Evolutionary conservation across 1,284 basidiomycete species (phyloP), one percentile per base, ranked within the genome.

Genomic region (Microbotryum scabiosae): DNA sequence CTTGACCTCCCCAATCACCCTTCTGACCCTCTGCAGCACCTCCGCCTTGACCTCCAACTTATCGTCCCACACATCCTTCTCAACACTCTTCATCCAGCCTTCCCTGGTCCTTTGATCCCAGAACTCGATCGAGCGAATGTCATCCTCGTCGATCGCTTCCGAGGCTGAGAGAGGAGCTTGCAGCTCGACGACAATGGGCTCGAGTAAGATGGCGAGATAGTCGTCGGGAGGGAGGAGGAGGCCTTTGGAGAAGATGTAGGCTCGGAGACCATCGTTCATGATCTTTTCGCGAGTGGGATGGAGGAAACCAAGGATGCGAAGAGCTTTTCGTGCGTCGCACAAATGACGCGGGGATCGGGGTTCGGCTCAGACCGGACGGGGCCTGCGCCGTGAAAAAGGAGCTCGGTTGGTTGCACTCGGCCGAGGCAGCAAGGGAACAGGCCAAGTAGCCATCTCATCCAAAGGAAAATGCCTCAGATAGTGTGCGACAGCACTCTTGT

Each of bases 121-220:
- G 25, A 62, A 62, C 30, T 61, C 60, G 51, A 61, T 36, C 9
- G 53, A 57, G 50, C 36, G 51, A 32, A 56, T 48, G 20, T 28
- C 21, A 21, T 23, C 26, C 47, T 49, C 47, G 16, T 49, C 21
- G 47, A 23, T 49, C 47, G 23, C 28, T 51, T 50, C 48, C 5
- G 47, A 48, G 41, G 23, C 6, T 4, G 30, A 5, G 43, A 58
- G 44, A 23, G 51, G 45, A 50, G 57, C 8, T 45, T 44, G 20
- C 23, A 53, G 32, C 25, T 50, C 48, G 25, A 16, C 21, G 8
- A 23, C 48, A 23, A 50, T 20, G 23, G 51, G 23, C 2, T 32
- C 36, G 32, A 41, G 32, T 30, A 55, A 28, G 26, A 18, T 25
- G 54, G 44, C 43, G 26, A 55, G 43, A 5, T 21, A 21, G 16